These are phyloP conservation scores for Suillus placidus DNA, from an alignment of 768 basidiomycete species.

Conservation along the genomic window DNA sequence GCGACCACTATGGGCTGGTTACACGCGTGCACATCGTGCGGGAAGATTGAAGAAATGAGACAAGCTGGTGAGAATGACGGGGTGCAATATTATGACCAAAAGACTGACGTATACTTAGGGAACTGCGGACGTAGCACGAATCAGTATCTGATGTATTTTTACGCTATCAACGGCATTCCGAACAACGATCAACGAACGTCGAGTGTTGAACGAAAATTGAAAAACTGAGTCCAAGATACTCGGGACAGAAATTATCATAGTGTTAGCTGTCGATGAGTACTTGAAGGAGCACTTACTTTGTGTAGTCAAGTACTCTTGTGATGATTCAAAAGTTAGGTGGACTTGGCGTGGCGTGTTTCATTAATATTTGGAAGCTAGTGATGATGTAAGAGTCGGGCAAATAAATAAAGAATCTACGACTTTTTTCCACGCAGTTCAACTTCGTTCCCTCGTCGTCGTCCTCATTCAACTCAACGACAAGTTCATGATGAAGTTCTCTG, in stretches of 20 bases:
- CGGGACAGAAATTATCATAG: background rate
- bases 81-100: conserved; percentile 2
- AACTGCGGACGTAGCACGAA: background rate
- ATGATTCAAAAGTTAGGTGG: background rate
- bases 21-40: conserved; percentile 38
- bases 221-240: background rate
- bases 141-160: conserved; percentile 16
- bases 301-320: background rate
- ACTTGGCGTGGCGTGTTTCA: conserved; percentile 11
- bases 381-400: conserved; percentile 28
- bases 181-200: background rate
- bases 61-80: background rate
- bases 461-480: conserved; percentile 16
- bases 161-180: background rate
- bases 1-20: conserved; percentile 69
- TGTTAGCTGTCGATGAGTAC: too few relatives aligned
- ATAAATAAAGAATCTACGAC: conserved; percentile 28
- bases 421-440: conserved; percentile 30
- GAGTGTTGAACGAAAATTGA: background rate
- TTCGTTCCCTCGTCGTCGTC: conserved; percentile 23
- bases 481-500: conserved; percentile 49
- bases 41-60: conserved; percentile 18
- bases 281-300: conserved; percentile 10
- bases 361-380: background rate
- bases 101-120: conserved; percentile 7